Conservation (phyloP, 2,329 filamentous ascomycete species). For the Leptographium flavum region DNA sequence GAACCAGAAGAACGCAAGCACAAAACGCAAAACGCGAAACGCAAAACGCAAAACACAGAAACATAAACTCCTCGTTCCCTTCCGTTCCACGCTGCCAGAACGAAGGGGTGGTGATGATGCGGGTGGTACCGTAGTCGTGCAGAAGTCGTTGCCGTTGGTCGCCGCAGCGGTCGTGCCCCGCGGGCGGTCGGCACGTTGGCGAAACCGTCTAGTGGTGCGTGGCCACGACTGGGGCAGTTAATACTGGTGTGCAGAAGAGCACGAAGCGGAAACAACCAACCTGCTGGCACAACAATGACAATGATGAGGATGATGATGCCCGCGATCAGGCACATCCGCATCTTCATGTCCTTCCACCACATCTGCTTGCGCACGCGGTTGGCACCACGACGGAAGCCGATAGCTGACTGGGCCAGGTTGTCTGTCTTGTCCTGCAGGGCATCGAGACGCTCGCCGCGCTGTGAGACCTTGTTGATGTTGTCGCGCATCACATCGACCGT, state of each 20-base stretch:
- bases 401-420: conserved; percentile 82
- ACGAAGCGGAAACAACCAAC: conserved; percentile 35
- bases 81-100: conserved; percentile 1
- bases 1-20: not conserved
- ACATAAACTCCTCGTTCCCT: conserved; percentile 4
- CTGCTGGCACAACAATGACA: conserved; percentile 85
- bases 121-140: not conserved
- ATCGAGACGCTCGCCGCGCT: conserved; percentile 82
- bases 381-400: conserved; percentile 90
- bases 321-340: conserved; percentile 89
- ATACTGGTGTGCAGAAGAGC: not conserved
- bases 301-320: conserved; percentile 85
- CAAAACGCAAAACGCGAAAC: not conserved
- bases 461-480: conserved; percentile 93
- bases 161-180: not conserved
- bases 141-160: not conserved
- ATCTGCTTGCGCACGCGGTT: conserved; percentile 95
- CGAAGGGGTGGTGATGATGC: not conserved
- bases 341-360: conserved; percentile 99
- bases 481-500: conserved; percentile 91
- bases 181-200: not conserved
- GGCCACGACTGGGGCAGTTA: not conserved
- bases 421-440: conserved; percentile 87
- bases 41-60: not conserved
- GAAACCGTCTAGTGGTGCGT: conserved; percentile 8